Percentiles rank a stretch among this genome's conserved stretches.
phyloP scores from a whole-genome alignment of 768 basidiomycete genomes.

The Termitomyces sp. region DNA sequence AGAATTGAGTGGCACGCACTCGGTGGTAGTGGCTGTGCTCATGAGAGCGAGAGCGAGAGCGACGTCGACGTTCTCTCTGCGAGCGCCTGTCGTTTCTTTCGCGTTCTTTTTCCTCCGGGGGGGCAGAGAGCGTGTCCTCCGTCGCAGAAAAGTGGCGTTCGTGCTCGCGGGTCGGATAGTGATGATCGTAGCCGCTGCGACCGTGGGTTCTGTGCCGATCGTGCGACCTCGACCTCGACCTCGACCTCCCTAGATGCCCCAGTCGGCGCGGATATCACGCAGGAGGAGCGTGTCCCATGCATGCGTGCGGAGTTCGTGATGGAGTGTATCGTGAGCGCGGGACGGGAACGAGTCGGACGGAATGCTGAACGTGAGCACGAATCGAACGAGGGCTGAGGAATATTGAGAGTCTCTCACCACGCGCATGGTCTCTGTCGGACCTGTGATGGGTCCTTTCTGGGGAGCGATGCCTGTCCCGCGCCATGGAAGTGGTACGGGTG shows the following conservation, averaged over 20 bases:
- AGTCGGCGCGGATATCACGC: too few relatives aligned
- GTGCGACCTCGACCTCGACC: conserved; percentile 6
- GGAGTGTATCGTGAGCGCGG: background rate
- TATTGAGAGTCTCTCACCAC: conserved; percentile 10
- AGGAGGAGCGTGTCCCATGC: background rate
- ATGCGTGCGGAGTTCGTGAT: background rate
- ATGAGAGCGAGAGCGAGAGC: background rate
- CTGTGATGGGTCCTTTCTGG: background rate
- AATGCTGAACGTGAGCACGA: conserved; percentile 4
- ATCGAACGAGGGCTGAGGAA: background rate
- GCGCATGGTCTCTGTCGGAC: background rate
- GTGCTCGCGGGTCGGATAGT: background rate
- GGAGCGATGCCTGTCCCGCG: conserved; percentile 5
- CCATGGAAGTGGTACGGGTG: conserved; percentile 6
- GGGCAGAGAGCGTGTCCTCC: background rate
- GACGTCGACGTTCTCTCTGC: background rate
- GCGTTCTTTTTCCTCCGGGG: background rate
- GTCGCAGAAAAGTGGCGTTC: background rate
- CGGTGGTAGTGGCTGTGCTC: background rate
- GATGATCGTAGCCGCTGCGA: background rate
- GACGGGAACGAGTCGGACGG: background rate
- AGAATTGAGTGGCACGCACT: background rate
- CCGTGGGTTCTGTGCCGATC: background rate
- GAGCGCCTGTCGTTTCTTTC: background rate
- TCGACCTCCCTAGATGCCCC: background rate